Conservation (phyloP, 75 land plant genomes). For the Azolla pinnata region DNA sequence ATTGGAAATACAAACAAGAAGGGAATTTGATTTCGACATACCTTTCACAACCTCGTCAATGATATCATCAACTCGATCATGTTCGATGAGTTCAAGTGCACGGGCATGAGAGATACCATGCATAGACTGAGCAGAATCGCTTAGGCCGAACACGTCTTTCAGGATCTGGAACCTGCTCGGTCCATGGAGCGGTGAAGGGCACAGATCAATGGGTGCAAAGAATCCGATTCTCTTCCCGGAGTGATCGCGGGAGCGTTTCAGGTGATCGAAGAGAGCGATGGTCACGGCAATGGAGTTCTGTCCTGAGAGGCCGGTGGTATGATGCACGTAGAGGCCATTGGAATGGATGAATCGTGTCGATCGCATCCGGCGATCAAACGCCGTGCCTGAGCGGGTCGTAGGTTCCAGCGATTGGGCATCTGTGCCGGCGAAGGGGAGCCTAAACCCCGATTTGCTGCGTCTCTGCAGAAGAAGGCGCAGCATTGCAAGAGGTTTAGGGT, state of each 20-base stretch:
- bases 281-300: constrained; percentile 20
- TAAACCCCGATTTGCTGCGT: too few relatives aligned
- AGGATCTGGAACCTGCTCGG: constrained; percentile 21
- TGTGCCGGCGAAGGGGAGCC: too few relatives aligned
- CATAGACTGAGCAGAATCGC: constrained; percentile 15
- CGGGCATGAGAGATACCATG: constrained; percentile 19
- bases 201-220: constrained; percentile 26
- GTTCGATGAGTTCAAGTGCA: constrained; percentile 23
- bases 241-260: constrained; percentile 14
- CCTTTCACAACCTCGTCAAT: constrained; percentile 28
- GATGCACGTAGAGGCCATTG: constrained; percentile 23
- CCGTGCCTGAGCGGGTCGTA: too few relatives aligned
- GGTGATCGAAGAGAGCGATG: constrained; percentile 19
- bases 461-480: too few relatives aligned
- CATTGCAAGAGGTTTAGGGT: too few relatives aligned
- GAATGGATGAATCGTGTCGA: too few relatives aligned
- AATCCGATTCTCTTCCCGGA: too few relatives aligned
- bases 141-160: constrained; percentile 17
- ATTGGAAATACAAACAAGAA: not conserved
- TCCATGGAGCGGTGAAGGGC: not conserved
- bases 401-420: too few relatives aligned
- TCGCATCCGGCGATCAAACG: too few relatives aligned
- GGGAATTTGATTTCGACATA: constrained; percentile 9
- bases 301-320: constrained; percentile 15
- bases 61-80: constrained; percentile 24